Conservation (phyloP, 345 rosid genomes). For the Pistacia vera region DNA sequence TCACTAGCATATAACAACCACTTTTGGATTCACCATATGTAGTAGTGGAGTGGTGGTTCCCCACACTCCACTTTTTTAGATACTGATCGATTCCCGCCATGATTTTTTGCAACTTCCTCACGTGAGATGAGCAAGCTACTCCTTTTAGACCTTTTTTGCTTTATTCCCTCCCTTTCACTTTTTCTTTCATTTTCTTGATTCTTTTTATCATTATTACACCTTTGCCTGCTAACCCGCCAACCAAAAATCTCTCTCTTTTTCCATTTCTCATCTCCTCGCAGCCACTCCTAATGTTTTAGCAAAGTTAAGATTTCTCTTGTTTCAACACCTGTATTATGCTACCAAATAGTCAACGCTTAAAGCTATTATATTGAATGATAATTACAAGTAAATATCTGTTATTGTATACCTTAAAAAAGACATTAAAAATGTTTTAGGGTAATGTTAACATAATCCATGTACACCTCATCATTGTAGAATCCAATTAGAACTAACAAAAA, state of each 20-base stretch:
- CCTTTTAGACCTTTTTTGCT: constrained; percentile 15
- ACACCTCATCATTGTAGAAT: no score
- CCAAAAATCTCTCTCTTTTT: background rate
- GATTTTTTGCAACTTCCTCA: constrained; percentile 12
- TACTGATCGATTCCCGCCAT: constrained; percentile 6
- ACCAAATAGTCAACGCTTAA: no score
- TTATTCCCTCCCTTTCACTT: background rate
- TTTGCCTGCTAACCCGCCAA: constrained; percentile 12
- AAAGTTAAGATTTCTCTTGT: background rate
- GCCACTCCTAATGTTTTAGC: background rate
- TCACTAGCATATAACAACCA: constrained; percentile 20
- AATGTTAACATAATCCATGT: no score
- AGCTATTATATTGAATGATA: no score
- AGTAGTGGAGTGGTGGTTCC: constrained; percentile 27
- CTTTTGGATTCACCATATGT: constrained; percentile 16
- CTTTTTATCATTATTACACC: constrained; percentile 18
- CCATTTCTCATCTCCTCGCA: background rate
- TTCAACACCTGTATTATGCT: background rate
- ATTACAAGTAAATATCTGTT: no score
- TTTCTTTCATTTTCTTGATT: constrained; percentile 12
- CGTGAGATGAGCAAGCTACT: background rate
- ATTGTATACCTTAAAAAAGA: no score
- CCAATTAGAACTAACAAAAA: no score
- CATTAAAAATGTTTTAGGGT: no score
- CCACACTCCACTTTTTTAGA: constrained; percentile 29